Conservation (phyloP, 257 asterid genomes). For the Eucommia ulmoides region DNA sequence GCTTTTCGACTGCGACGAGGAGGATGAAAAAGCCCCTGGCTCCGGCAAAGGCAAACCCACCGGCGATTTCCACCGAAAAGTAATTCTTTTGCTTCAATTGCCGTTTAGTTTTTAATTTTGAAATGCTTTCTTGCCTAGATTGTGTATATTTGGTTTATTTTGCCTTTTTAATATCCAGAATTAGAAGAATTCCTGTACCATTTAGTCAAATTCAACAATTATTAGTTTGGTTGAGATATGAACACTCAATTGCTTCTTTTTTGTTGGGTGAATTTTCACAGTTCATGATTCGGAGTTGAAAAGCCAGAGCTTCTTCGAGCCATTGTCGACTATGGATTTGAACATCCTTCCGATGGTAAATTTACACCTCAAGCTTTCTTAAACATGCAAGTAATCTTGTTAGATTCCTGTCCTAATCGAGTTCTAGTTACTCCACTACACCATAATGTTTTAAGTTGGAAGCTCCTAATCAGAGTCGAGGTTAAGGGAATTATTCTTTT, state of each 20-base stretch:
- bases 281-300: constrained; percentile 51
- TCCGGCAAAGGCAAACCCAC: constrained; percentile 48
- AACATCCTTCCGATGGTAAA: constrained; percentile 55
- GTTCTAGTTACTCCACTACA: background rate
- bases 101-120: background rate
- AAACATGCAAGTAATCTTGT: background rate
- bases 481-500: too few species aligned
- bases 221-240: background rate
- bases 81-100: constrained; percentile 6
- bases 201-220: too few species aligned
- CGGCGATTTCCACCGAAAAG: constrained; percentile 87
- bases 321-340: constrained; percentile 51
- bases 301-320: constrained; percentile 53
- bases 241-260: background rate
- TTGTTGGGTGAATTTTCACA: constrained; percentile 16
- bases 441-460: background rate
- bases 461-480: background rate
- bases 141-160: background rate
- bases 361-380: constrained; percentile 1
- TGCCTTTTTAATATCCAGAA: background rate
- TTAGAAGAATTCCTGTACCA: background rate
- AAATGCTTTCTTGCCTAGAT: background rate
- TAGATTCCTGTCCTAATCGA: too few species aligned
- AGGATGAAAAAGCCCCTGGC: constrained; percentile 70
- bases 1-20: constrained; percentile 94